Evolutionary conservation across 2,329 filamentous ascomycete species (phyloP).

Genomic region (Colletotrichum siamense): DNA sequence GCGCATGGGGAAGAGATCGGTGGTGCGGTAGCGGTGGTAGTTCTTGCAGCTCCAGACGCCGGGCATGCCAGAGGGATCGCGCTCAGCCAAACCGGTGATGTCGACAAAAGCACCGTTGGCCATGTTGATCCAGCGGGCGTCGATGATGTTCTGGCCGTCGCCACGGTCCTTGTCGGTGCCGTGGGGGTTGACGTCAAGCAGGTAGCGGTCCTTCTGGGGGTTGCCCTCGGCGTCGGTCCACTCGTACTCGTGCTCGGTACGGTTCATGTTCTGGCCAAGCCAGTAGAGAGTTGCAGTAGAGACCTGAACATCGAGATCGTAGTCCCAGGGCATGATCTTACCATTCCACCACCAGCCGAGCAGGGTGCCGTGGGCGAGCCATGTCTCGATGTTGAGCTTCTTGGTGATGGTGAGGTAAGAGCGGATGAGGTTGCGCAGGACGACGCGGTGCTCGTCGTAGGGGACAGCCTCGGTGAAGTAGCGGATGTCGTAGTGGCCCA

Average conservation of each 20-base stretch:
- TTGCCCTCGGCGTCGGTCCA: slow-evolving; percentile 48
- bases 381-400: slow-evolving; percentile 74
- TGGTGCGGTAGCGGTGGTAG: slow-evolving; percentile 71
- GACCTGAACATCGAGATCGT: slow-evolving; percentile 84
- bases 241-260: slow-evolving; percentile 66
- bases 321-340: slow-evolving; percentile 81
- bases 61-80: slow-evolving; percentile 61
- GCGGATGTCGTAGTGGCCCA: slow-evolving; percentile 77
- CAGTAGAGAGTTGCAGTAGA: slow-evolving; percentile 69
- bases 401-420: slow-evolving; percentile 75
- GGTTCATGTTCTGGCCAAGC: slow-evolving; percentile 71
- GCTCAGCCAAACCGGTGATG: slow-evolving; percentile 78
- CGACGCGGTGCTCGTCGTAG: slow-evolving; percentile 70
- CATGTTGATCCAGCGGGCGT: slow-evolving; percentile 82
- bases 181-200: slow-evolving; percentile 81
- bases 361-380: slow-evolving; percentile 85
- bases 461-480: slow-evolving; percentile 69
- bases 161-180: slow-evolving; percentile 65
- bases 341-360: slow-evolving; percentile 91
- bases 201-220: slow-evolving; percentile 56
- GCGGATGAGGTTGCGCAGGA: slow-evolving; percentile 72
- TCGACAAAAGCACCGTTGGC: slow-evolving; percentile 81
- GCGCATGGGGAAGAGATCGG: slow-evolving; percentile 79
- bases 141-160: slow-evolving; percentile 79
- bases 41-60: slow-evolving; percentile 84